phyloP scores from a whole-genome alignment of 257 asterid genomes.

The Henckelia pumila region DNA sequence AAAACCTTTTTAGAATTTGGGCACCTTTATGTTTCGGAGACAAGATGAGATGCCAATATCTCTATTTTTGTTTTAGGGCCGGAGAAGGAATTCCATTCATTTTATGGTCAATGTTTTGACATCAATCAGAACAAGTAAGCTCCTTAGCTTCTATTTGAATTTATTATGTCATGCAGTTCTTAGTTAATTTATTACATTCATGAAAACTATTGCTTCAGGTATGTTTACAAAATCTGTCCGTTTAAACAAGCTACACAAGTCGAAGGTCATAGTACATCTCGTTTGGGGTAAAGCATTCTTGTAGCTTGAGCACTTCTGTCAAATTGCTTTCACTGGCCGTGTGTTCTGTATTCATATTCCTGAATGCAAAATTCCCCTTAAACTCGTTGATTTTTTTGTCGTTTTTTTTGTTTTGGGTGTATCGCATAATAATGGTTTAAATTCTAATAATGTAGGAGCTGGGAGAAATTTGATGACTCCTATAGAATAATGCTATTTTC shows the following conservation, averaged over 20 bases:
- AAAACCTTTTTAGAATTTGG: neutral
- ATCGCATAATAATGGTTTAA: slow-evolving; percentile 22
- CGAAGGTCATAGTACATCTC: slow-evolving; percentile 89
- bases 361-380: neutral
- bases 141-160: slow-evolving; percentile 22
- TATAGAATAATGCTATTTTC: slow-evolving; percentile 63
- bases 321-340: too few relatives aligned
- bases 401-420: too few relatives aligned
- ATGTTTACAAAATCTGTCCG: slow-evolving; percentile 87
- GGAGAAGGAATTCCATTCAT: slow-evolving; percentile 89
- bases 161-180: neutral
- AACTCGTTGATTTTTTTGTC: slow-evolving; percentile 7
- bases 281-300: slow-evolving; percentile 78
- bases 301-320: slow-evolving; percentile 11
- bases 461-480: slow-evolving; percentile 92
- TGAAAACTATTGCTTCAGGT: slow-evolving; percentile 49
- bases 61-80: slow-evolving; percentile 65
- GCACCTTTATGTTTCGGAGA: neutral
- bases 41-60: slow-evolving; percentile 20
- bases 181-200: too few relatives aligned
- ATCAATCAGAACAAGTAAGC: slow-evolving; percentile 84
- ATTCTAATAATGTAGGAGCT: slow-evolving; percentile 55
- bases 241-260: slow-evolving; percentile 88
- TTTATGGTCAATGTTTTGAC: slow-evolving; percentile 91
- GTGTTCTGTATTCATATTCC: too few relatives aligned